Evolutionary conservation across 78 protist genomes (phyloP), one percentile per base, ranked within the genome.

Genomic region (Ministeria vibrans): DNA sequence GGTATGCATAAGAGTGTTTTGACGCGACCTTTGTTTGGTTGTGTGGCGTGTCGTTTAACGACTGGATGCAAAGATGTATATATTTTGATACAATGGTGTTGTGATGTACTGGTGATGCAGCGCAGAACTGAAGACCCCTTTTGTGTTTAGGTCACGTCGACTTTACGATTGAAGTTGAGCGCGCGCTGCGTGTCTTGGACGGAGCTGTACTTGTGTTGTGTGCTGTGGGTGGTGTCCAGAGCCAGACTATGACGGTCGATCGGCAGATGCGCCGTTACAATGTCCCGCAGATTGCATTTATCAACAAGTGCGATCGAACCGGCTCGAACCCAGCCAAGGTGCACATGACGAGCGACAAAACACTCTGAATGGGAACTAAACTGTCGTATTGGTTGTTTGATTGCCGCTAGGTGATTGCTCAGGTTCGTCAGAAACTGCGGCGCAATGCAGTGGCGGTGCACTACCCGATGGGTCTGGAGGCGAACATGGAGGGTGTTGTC

Each of bases 81-180:
- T 70, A 34, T 25, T 1, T 11, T 11, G 9, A 22, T 13, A 6
- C n/a, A n/a, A n/a, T n/a, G n/a, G n/a, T n/a, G n/a, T n/a, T n/a
- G n/a, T n/a, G n/a, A n/a, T n/a, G n/a, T n/a, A n/a, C n/a, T n/a
- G n/a, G n/a, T n/a, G n/a, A n/a, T n/a, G n/a, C n/a, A n/a, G n/a
- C n/a, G n/a, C n/a, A n/a, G n/a, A n/a, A n/a, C n/a, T n/a, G n/a
- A n/a, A n/a, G n/a, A n/a, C n/a, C n/a, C n/a, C n/a, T n/a, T n/a
- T n/a, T n/a, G n/a, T n/a, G n/a, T n/a, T n/a, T n/a, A 64, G 91
- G 91, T 46, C 99, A 96, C 93, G 97, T 96, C 44, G 99, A 96
- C 87, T 96, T 96, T 86, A 95, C 99, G 41, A 89, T 96, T n/a
- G 99, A 96, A 73, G 97, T 94, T 23, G 95, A 94, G 75, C 85